phyloP scores from a whole-genome alignment of 768 basidiomycete species.

The Rhizopogon vesiculosus region DNA sequence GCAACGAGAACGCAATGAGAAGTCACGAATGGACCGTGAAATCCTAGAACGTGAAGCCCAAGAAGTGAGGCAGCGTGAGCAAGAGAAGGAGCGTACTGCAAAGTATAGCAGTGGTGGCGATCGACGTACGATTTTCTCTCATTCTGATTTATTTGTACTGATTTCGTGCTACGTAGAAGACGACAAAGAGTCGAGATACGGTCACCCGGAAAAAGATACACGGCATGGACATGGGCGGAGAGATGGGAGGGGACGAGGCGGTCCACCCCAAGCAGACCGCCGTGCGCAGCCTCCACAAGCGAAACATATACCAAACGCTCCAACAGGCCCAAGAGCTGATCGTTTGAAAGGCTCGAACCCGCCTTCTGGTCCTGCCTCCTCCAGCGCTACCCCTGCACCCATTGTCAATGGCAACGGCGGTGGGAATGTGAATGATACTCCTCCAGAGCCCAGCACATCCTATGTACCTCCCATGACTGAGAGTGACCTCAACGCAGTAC shows the following conservation, averaged over 20 bases:
- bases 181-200: conserved; percentile 40
- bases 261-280: conserved; percentile 32
- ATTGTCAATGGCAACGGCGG: conserved; percentile 6
- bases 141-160: neutral
- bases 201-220: conserved; percentile 46
- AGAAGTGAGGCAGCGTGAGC: conserved; percentile 50
- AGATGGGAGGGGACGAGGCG: conserved; percentile 32
- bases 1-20: conserved; percentile 64
- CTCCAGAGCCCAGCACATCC: conserved; percentile 33
- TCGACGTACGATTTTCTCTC: conserved; percentile 23
- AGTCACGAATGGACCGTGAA: conserved; percentile 56
- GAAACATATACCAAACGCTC: conserved; percentile 49
- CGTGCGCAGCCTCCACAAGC: conserved; percentile 25
- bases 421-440: conserved; percentile 13
- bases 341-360: conserved; percentile 39
- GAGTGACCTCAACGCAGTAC: conserved; percentile 75
- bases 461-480: conserved; percentile 71
- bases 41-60: conserved; percentile 74
- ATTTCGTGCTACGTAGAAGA: conserved; percentile 36
- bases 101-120: conserved; percentile 40
- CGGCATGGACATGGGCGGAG: conserved; percentile 35
- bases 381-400: conserved; percentile 39
- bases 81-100: conserved; percentile 28
- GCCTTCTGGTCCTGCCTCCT: conserved; percentile 21
- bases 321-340: conserved; percentile 82